Base-by-base conservation (phyloP, 768 basidiomycete species). In the Lactarius quietus region DNA sequence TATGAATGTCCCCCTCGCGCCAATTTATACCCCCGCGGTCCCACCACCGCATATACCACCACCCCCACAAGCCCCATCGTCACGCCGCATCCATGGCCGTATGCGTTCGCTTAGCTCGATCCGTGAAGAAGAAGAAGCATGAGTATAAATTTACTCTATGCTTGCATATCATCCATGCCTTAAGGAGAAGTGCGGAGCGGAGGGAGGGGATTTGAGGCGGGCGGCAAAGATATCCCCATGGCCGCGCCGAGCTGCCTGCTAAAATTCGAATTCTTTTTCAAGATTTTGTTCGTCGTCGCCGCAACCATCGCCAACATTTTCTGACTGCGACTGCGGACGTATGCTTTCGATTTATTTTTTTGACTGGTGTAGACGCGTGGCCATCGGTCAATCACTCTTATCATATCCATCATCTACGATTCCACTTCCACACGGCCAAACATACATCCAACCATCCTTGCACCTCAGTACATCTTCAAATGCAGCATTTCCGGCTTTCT, bases 41-140 rank as follows among this genome's bases (percentile, higher is more conserved):
- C 15, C 61, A 58, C 20, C 28, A 51, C 56, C 65, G 17, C 57
- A 62, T 57, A 62, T 66, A 66, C 59, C 66, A n/a, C n/a, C n/a
- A n/a, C 66, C 69, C 7, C 61, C 64, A 14, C 63, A 41, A 3
- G 53, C 63, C 15, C 63, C 69, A 33, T 58, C 59, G 26, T 54
- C 62, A 23, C 69, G 67, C 23, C 66, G 60, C 43, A 52, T 69
- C n/a, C 69, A 68, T 57, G 66, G 64, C 1, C 60, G 69, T 17
- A 35, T 68, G 55, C 67, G 63, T 18, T 68, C 69, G 20, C 64
- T 70, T 20, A 68, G 66, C 55, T 68, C 69, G 28, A 70, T 70
- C 29, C 63, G 69, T 8, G 69, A 70, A 36, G 69, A 70, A 39
- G 69, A 70, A 18, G 69, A 70, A 48, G 48, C 26, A 8, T 33